Percentiles rank a stretch among this genome's conserved stretches.
Conservation (phyloP, 768 basidiomycete genomes). For the Phanerochaete carnosa region DNA sequence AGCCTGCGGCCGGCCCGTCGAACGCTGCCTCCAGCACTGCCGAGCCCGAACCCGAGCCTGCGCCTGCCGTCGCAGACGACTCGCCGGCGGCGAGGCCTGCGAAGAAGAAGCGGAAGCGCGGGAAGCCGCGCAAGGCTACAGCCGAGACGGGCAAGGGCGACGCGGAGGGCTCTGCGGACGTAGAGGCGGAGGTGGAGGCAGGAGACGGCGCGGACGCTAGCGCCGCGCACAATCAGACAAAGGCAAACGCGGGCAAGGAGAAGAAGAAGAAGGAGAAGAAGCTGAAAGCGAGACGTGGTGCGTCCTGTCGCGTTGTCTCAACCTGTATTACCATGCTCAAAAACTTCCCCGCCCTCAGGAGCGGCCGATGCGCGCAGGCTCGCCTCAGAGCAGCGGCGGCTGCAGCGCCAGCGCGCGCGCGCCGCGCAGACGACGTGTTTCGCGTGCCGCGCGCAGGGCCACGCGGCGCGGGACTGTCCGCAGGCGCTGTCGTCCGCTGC, state of each 20-base stretch:
- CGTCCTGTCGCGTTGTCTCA: not conserved
- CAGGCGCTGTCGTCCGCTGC: slow-evolving; percentile 31
- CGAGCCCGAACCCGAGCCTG: not conserved
- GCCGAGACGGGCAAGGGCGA: slow-evolving; percentile 5
- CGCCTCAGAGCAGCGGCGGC: slow-evolving; percentile 56
- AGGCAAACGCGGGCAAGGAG: slow-evolving; percentile 24
- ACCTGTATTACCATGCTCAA: not conserved
- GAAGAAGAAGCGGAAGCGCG: slow-evolving; percentile 61
- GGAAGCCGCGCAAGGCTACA: slow-evolving; percentile 42
- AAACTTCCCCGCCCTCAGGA: not conserved
- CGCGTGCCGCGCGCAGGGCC: slow-evolving; percentile 81
- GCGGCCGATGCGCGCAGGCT: slow-evolving; percentile 26
- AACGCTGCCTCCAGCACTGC: not conserved
- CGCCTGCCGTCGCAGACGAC: not conserved
- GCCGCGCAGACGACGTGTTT: slow-evolving; percentile 69
- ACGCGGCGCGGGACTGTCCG: slow-evolving; percentile 81
- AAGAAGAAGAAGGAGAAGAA: slow-evolving; percentile 27
- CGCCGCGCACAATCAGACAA: slow-evolving; percentile 18
- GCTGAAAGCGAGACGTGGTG: slow-evolving; percentile 21
- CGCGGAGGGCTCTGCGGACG: slow-evolving; percentile 1
- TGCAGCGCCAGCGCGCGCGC: slow-evolving; percentile 60
- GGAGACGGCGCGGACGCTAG: not conserved
- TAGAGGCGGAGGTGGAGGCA: slow-evolving; percentile 6
- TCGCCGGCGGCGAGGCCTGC: slow-evolving; percentile 26
- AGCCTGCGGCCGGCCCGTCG: not conserved